Evolutionary conservation across 1,284 basidiomycete genomes (phyloP), one percentile per base, ranked within the genome.

Genomic region (Xanthoconium separans): DNA sequence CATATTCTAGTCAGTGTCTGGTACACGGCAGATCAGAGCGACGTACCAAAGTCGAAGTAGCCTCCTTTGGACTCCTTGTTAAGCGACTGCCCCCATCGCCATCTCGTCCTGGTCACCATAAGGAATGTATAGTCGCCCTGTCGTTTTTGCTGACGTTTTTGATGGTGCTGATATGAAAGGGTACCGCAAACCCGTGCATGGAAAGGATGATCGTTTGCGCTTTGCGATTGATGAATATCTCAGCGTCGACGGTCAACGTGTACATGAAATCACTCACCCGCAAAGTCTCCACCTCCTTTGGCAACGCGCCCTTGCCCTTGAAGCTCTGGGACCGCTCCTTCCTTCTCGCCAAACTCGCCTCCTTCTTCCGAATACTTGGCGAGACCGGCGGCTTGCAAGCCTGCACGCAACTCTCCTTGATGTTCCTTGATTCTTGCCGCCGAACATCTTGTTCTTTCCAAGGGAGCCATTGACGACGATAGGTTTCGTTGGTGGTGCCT

Each of bases 81-180:
- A 39, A 98, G 78, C 73, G 91, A 81, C 51, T 90, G 89, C 50
- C 95, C 79, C 27, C 93, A 85, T 70, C 91, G 91, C 54, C 95
- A 99, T 95, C 75, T 99, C 97, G 70, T 99, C 97, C 72, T 99
- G 97, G 68, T 99, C 97, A 40, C 96, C 96, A 66, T 97, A 98
- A 52, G n/a, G n/a, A n/a, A 93, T 0, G 95, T 96, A 70, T 89
- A 93, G 51, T 98, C 94, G 9, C 93, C 93, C 70, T 99, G 61
- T 99, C 96, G 61, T 87, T 96, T 77, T 99, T 99, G 78, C 91
- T 95, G n/a, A n/a, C n/a, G n/a, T n/a, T n/a, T n/a, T n/a, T n/a
- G n/a, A n/a, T n/a, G n/a, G n/a, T n/a, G n/a, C 97, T 97, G 74
- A 99, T 95, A 70, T 99, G 97, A 78, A 98, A 98, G 0, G 97